Conservation (phyloP, 164 flowering plant genomes). For the Magnolia sinica region DNA sequence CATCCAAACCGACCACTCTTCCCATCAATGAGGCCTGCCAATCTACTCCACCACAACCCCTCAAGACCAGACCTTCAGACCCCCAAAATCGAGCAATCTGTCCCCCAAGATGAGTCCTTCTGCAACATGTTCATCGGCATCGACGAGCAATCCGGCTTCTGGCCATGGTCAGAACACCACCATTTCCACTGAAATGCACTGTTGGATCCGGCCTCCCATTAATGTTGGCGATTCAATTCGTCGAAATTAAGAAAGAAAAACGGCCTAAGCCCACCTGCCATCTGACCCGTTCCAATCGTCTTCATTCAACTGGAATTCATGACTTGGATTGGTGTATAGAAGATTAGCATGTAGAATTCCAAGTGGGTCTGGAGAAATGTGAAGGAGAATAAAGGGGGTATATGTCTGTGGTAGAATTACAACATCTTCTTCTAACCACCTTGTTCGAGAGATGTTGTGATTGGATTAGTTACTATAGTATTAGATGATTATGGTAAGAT, state of each 20-base stretch:
- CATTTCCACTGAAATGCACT: slow-evolving; percentile 50
- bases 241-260: not conserved
- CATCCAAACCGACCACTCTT: slow-evolving; percentile 38
- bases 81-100: slow-evolving; percentile 36
- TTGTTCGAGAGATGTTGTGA: slow-evolving; percentile 7
- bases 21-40: slow-evolving; percentile 39
- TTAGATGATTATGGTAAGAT: not conserved
- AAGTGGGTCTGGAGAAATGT: slow-evolving; percentile 6
- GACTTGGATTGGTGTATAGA: slow-evolving; percentile 25
- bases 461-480: not conserved
- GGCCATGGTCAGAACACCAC: slow-evolving; percentile 92
- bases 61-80: slow-evolving; percentile 36
- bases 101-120: slow-evolving; percentile 63
- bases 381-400: slow-evolving; percentile 19
- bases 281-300: not conserved
- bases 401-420: slow-evolving; percentile 11
- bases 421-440: slow-evolving; percentile 7
- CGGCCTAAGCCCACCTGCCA: not conserved
- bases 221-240: not conserved
- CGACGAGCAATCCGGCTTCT: slow-evolving; percentile 82
- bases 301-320: not conserved
- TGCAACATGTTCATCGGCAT: slow-evolving; percentile 76
- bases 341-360: not conserved
- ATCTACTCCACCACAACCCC: slow-evolving; percentile 41
- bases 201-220: not conserved